Percentiles rank a stretch among this genome's conserved stretches.
These are phyloP conservation scores for Aspergillus novofumigatus DNA, from an alignment of 2,329 filamentous ascomycete species.

Conservation along the genomic window DNA sequence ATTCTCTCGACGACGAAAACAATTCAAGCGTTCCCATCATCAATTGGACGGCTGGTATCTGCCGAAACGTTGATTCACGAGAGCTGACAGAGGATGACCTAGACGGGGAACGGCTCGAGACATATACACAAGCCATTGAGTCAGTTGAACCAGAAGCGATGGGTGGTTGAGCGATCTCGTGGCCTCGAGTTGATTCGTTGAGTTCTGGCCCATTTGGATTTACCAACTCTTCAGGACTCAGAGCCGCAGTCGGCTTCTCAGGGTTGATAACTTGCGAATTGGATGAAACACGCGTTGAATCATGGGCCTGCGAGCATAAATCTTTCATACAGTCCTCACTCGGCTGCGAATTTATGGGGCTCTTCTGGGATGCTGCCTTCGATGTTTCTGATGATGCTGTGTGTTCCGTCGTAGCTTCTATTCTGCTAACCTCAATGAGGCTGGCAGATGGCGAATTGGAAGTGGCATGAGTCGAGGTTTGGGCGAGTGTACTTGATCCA, in stretches of 20 bases:
- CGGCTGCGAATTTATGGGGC: not conserved
- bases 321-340: not conserved
- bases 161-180: not conserved
- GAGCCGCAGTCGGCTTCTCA: not conserved
- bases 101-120: not conserved
- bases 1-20: not conserved
- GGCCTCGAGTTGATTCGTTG: not conserved
- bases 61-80: not conserved
- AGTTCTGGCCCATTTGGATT: not conserved
- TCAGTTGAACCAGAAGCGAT: not conserved
- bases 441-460: not conserved
- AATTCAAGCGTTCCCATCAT: not conserved
- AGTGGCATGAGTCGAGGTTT: not conserved
- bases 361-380: not conserved
- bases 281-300: not conserved
- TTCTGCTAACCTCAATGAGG: not conserved
- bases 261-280: not conserved
- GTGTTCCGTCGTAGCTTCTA: not conserved
- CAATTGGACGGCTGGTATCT: not conserved
- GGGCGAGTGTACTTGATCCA: not conserved
- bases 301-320: not conserved
- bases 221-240: not conserved
- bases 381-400: not conserved
- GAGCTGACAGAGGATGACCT: not conserved
- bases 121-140: not conserved